Percentiles rank a stretch among this genome's conserved stretches.
Evolutionary conservation across 768 basidiomycete species (phyloP).

Genomic region (Boletus patriciae): DNA sequence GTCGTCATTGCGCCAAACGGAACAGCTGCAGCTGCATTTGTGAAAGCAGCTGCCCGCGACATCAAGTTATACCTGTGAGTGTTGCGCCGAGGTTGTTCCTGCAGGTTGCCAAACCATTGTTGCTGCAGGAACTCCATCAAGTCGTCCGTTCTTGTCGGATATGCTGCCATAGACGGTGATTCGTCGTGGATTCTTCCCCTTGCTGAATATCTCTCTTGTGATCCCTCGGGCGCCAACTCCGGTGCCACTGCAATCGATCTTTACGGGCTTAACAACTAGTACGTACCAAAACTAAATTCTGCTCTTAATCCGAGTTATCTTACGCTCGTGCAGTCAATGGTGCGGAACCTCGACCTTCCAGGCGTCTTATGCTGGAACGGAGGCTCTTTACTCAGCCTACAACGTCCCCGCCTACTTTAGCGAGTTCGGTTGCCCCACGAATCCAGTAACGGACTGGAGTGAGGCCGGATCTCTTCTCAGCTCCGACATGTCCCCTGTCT

Average conservation of each 20-base stretch:
- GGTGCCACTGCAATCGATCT: slow-evolving; percentile 72
- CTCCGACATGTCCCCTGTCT: slow-evolving; percentile 69
- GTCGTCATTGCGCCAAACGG: slow-evolving; percentile 52
- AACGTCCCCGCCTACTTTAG: slow-evolving; percentile 88
- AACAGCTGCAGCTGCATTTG: slow-evolving; percentile 69
- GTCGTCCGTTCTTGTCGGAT: slow-evolving; percentile 72
- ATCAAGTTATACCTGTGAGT: slow-evolving; percentile 79
- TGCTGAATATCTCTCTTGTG: slow-evolving; percentile 81
- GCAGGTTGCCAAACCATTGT: not conserved
- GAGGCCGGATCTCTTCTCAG: slow-evolving; percentile 76
- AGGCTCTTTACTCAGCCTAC: slow-evolving; percentile 56
- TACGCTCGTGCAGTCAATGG: slow-evolving; percentile 60
- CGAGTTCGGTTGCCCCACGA: slow-evolving; percentile 77
- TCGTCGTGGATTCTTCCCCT: slow-evolving; percentile 60
- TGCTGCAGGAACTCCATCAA: slow-evolving; percentile 55
- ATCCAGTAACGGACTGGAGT: slow-evolving; percentile 69
- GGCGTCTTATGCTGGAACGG: slow-evolving; percentile 54
- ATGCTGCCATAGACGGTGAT: slow-evolving; percentile 79
- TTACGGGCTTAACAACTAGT: slow-evolving; percentile 89
- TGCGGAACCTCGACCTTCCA: slow-evolving; percentile 68
- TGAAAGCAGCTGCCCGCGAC: slow-evolving; percentile 92
- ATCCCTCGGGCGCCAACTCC: slow-evolving; percentile 51
- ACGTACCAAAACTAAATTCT: slow-evolving; percentile 28
- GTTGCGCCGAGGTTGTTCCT: not conserved
- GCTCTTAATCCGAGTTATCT: not conserved